Evolutionary conservation across 106 monocot species (phyloP), one percentile per base, ranked within the genome.

Genomic region (Acanthochlamys bracteata): DNA sequence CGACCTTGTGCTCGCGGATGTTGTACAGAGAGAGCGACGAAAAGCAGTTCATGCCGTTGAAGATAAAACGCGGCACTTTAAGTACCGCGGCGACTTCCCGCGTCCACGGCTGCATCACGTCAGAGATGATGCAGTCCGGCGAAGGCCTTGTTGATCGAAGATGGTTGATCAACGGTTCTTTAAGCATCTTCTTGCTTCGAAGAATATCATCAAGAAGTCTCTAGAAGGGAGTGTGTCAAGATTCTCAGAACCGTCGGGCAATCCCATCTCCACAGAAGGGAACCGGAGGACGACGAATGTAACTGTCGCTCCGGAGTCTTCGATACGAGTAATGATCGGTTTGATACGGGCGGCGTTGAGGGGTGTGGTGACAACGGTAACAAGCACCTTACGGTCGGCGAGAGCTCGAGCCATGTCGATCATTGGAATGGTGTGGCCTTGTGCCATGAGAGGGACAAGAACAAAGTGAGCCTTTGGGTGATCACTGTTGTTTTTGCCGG

Each of bases 361-460:
- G 58, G 58, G 58, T 20, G 58, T 58, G 58, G 58, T 58, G 58
- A 58, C 21, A 24, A 58, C 10, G 23, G 4, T 58, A 24, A 58
- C 24, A 24, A 24, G 20, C 24, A 13, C 23, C 24, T 13, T 24
- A 24, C 58, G 58, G 58, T 11, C 58, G 58, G 58, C 58, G 20
- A 58, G 58, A 24, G 25, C 24, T 20, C 21, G 23, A 24, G 58
- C 58, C 58, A 58, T 58, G 58, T 58, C 58, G 58, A 58, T 11
- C 58, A 58, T 58, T 20, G 58, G 58, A 24, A 58, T 58, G 22
- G 24, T 58, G 58, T 58, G 58, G 78, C 78, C 73, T 39, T 45
- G 62, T 0, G 67, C 73, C 55, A 78, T 22, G 42, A 73, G 63
- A 39, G 58, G 58, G 21, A 58, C 58, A 4, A 58, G 23, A 10